Base-by-base conservation (phyloP, 345 rosid genomes). In the Kernera saxatilis region DNA sequence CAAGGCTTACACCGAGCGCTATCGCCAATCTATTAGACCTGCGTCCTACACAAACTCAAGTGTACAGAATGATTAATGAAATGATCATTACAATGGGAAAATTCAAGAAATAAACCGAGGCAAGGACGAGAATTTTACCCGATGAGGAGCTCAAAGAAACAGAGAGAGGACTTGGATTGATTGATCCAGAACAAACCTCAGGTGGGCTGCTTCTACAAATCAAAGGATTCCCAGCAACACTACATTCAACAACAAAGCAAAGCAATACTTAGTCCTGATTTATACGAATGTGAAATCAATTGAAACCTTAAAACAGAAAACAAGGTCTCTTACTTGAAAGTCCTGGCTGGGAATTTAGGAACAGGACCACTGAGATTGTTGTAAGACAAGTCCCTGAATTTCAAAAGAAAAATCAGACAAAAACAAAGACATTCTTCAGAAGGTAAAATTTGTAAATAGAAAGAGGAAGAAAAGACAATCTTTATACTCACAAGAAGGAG, bases 291-390 rank as follows among this genome's bases (percentile, higher is more conserved):
- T 36, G 25, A 19, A 52, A 52, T 12, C 40, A 43, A n/a, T 23
- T 33, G 22, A 23, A n/a, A 48, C 49, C 22, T 10, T 5, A 5
- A 53, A 61, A 51, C 26, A 23, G 10, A 29, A 70, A 35, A 5
- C 26, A 45, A 69, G 46, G 46, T 37, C 43, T 43, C 55, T 54
- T 86, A 91, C 97, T 91, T 91, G 87, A 91, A 93, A 53, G 96
- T 91, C 78, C 88, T 87, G 25, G 97, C 89, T 6, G 92, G 96
- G 56, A 80, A 86, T 81, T 83, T 88, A 71, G 96, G 94, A 53
- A 91, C 87, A 25, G 84, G 82, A 67, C 96, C 96, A 63, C 91
- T 93, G 65, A 91, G 92, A 77, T 93, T 91, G 83, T 93, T 93
- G 74, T 80, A 91, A 74, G 97, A 91, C 83, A 93, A 82, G 83